phyloP scores from a whole-genome alignment of 179 eudicot species.

The Silene noctiflora region DNA sequence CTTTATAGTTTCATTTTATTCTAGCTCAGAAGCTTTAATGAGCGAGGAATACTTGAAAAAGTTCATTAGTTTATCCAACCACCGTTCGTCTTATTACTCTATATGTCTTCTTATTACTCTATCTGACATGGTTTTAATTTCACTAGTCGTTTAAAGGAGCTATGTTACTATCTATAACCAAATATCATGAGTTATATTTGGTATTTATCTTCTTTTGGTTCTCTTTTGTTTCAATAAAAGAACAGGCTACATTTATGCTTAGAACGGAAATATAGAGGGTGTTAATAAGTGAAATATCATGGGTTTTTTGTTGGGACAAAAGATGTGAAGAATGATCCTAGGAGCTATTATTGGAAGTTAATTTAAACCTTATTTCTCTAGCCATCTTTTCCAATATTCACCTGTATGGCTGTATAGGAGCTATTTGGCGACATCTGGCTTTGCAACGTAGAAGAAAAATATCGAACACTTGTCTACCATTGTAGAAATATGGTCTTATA shows the following conservation, averaged over 20 bases:
- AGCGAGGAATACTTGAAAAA: constrained; percentile 1
- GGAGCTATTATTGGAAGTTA: not conserved
- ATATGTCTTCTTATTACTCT: too few species aligned
- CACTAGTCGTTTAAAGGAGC: not conserved
- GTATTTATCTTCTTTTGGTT: not conserved
- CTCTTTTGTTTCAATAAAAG: not conserved
- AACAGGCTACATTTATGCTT: constrained; percentile 2
- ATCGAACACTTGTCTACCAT: not conserved
- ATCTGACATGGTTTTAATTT: too few species aligned
- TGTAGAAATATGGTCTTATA: not conserved
- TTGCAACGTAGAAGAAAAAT: not conserved
- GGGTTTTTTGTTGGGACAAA: not conserved
- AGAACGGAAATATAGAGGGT: not conserved
- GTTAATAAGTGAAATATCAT: not conserved
- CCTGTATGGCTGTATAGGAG: not conserved
- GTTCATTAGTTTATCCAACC: not conserved
- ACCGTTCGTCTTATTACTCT: too few species aligned
- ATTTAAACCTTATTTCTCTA: not conserved
- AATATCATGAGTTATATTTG: not conserved
- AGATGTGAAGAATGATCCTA: not conserved
- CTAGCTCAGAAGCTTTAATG: not conserved
- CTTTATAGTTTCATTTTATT: not conserved
- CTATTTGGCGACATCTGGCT: not conserved
- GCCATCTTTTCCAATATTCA: not conserved
- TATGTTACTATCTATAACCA: not conserved